Evolutionary conservation across 2,329 filamentous ascomycete genomes (phyloP), one percentile per base, ranked within the genome.

Genomic region (Alternaria postmessia): DNA sequence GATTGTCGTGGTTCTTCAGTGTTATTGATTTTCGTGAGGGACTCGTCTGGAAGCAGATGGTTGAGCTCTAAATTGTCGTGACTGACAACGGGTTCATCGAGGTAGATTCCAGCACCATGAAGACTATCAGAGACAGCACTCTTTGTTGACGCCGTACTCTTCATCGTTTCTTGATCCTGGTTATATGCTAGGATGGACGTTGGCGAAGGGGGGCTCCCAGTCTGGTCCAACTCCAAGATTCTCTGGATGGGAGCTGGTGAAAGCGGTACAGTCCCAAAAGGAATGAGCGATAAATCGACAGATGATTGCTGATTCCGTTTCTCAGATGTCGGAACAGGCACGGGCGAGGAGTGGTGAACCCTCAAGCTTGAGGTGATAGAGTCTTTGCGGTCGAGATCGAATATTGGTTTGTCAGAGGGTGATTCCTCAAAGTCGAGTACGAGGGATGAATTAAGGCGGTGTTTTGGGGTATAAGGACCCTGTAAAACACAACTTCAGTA

Each of bases 161-260:
- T 63, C 24, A 64, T 36, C 46, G 14, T 34, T 49, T 24, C 46
- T 16, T 7, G 41, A 28, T 12, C 30, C 11, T 39, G 20, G 20
- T 59, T 28, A 39, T 16, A 3, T 43, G 32, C 55, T 4, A 51
- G 57, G 18, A 30, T 61, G n/a, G 34, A 42, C 28, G 44, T 34
- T 26, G 58, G 56, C 22, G 62, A 56, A 8, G 54, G 22, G 30
- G 7, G n/a, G 12, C 43, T 14, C 14, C 51, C 57, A 5, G 44
- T 63, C 34, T 60, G 32, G 30, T 75, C 68, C 28, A 61, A 53
- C 5, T 70, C 63, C 18, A 70, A 67, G 2, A 61, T 54, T 14
- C 54, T 66, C 44, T 67, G 69, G n/a, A 77, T 51, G 8, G 72
- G 75, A 32, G 67, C 71, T 39, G 75, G 74, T 4, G 73, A 69